Base-by-base conservation (phyloP, 768 basidiomycete genomes). In the Termitomyces sp. region DNA sequence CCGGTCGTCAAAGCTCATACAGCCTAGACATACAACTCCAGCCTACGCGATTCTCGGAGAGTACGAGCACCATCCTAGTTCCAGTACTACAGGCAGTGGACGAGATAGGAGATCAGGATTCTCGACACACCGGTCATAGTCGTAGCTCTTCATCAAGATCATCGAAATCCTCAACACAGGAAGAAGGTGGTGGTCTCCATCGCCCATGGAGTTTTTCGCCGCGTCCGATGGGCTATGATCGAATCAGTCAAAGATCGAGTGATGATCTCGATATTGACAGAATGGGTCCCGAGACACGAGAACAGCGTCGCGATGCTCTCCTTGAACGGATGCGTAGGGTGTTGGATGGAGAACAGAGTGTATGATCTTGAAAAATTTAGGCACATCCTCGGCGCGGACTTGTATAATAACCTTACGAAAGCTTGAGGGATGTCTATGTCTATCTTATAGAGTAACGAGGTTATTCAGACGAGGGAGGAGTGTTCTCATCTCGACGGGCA, bases 241-340 rank as follows among this genome's bases (percentile, higher is more conserved):
- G 15, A 25, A 59, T 56, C 14, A 20, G n/a, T 38, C 55, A 48
- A 56, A 34, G 37, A 38, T 50, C 59, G 10, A 29, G 9, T 15
- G 56, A 48, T 12, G 11, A 15, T 12, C 17, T 43, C 4, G 52
- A 60, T 5, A 20, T 49, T 36, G 38, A 53, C 5, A 45, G 48
- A 17, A 58, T 60, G 56, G 56, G 58, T 29, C n/a, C 42, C 4
- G 55, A 63, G 20, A 17, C 34, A 31, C 40, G 62, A 15, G 55
- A 60, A 36, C 53, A 53, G 31, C 63, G 63, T 17, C 59, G 50
- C 10, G 63, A 57, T 37, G 63, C 50, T 37, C 38, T 63, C 20
- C 32, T 63, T 17, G 56, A 63, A 49, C 49, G 43, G 45, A 63
- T 63, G 63, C 63, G 59, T 47, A 54, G 32, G 45, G 59, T 63